Percentiles rank a stretch among this genome's conserved stretches.
Evolutionary conservation across 345 rosid genomes (phyloP).

Genomic region (Mallotus nudiflorus): DNA sequence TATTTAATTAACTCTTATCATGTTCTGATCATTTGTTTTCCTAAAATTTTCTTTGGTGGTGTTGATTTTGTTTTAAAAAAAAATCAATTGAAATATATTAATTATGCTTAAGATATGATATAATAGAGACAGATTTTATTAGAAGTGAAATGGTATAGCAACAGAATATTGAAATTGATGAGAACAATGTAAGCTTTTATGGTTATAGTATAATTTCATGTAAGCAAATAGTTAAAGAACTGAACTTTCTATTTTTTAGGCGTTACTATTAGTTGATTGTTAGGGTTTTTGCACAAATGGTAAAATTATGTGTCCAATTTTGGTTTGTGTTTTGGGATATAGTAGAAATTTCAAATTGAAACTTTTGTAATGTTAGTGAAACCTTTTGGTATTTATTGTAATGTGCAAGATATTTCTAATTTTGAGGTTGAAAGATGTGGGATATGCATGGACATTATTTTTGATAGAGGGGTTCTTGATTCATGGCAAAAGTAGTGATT

Average conservation of each 20-base stretch:
- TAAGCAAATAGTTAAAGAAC: too few species aligned
- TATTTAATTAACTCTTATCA: too few species aligned
- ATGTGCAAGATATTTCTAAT: constrained; percentile 52
- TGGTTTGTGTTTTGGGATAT: neutral
- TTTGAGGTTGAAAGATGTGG: constrained; percentile 90
- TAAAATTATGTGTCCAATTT: neutral
- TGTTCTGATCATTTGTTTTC: neutral
- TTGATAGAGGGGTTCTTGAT: constrained; percentile 94
- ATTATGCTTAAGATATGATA: constrained; percentile 7
- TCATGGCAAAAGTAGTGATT: constrained; percentile 59
- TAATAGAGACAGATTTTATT: constrained; percentile 73
- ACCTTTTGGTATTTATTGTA: neutral
- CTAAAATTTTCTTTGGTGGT: neutral
- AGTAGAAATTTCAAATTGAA: neutral
- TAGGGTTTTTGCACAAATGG: neutral
- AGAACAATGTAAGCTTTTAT: constrained; percentile 47
- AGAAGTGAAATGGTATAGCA: constrained; percentile 51
- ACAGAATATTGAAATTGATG: constrained; percentile 51
- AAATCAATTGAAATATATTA: neutral
- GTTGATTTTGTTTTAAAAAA: neutral
- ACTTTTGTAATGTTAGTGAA: neutral
- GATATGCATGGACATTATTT: constrained; percentile 93
- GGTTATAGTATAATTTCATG: neutral
- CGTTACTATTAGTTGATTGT: neutral
- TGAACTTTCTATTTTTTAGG: neutral